Percentiles rank a stretch among this genome's conserved stretches.
phyloP scores from a whole-genome alignment of 75 land plant species.

The Gnetum montanum region DNA sequence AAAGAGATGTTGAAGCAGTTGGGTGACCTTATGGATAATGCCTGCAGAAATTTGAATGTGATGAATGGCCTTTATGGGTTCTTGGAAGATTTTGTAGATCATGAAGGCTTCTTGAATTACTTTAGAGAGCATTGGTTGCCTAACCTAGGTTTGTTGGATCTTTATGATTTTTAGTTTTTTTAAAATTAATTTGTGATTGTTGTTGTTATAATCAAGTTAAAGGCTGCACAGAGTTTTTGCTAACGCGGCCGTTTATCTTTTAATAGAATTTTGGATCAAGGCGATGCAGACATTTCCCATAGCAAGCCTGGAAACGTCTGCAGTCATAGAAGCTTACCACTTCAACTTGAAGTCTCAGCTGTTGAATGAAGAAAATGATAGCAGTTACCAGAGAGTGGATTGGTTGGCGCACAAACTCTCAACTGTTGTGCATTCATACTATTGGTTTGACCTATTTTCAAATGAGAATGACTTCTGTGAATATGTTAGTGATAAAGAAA shows the following conservation, averaged over 20 bases:
- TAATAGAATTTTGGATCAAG: conserved; percentile 37
- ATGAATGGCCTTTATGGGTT: conserved; percentile 31
- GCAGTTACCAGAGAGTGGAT: conserved; percentile 47
- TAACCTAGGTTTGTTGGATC: conserved; percentile 31
- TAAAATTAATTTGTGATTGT: background rate
- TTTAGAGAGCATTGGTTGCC: conserved; percentile 58
- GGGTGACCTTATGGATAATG: conserved; percentile 31
- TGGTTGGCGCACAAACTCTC: conserved; percentile 72
- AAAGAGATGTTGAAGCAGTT: conserved; percentile 36
- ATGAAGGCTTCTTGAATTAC: conserved; percentile 57
- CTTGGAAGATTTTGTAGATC: conserved; percentile 49
- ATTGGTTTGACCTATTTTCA: conserved; percentile 64
- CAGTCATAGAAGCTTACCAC: conserved; percentile 72
- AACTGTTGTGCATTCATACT: conserved; percentile 66
- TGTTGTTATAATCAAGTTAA: background rate
- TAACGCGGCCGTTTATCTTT: conserved; percentile 2
- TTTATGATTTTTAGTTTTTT: no score
- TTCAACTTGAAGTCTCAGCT: conserved; percentile 45
- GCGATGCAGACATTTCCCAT: conserved; percentile 43
- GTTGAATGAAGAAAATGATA: conserved; percentile 29
- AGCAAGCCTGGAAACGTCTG: conserved; percentile 62
- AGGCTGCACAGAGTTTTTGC: no score
- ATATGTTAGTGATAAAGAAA: conserved; percentile 45
- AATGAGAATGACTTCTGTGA: conserved; percentile 45
- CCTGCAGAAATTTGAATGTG: conserved; percentile 23